Base-by-base conservation (phyloP, 1,284 basidiomycete genomes). In the Ustilago esculenta region DNA sequence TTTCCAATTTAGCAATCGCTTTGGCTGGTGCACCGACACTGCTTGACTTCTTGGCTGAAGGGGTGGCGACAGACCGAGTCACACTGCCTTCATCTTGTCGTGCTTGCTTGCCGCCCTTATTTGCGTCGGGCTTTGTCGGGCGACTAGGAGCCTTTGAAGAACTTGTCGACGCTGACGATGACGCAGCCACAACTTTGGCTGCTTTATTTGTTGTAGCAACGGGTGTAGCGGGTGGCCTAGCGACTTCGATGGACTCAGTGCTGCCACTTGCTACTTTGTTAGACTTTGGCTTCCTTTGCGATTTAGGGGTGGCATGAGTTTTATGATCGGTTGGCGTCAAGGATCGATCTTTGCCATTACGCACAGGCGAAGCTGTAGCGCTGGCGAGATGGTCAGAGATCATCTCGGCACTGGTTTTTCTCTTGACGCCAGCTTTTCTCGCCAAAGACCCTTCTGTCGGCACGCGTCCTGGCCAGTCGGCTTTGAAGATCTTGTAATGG, bases 401-500 rank as follows among this genome's bases (percentile, higher is more conserved):
- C 59, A 69, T 49, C 47, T 69, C 66, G 21, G 66, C 35, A 30
- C 66, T 69, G 11, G 66, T 41, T 34, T 58, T 64, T 34, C 57
- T 49, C 59, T 68, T 68, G 21, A 68, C 56, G 20, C 64, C 60
- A 12, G 53, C 59, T 30, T 59, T 72, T 9, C 57, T 50, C 20
- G 51, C 56, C 40, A 67, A 18, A 1, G 50, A 24, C 5, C 58
- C 63, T 33, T 71, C 68, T 35, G 68, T 71, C 9, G 68, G 68
- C 15, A 71, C 51, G 10, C 71, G 67, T 0, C 54, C 48, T 7
- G 80, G 80, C 80, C 80, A 81, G 44, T 80, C 79, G 10, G 67
- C 73, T 41, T 79, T 77, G 67, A 73, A 81, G 48, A 81, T 78
- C 48, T 75, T 75, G 61, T 79, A 80, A 47, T 81, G 80, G 17